Evolutionary conservation across 2,329 filamentous ascomycete genomes (phyloP).

Genomic region (Alternaria angustiovoidea): DNA sequence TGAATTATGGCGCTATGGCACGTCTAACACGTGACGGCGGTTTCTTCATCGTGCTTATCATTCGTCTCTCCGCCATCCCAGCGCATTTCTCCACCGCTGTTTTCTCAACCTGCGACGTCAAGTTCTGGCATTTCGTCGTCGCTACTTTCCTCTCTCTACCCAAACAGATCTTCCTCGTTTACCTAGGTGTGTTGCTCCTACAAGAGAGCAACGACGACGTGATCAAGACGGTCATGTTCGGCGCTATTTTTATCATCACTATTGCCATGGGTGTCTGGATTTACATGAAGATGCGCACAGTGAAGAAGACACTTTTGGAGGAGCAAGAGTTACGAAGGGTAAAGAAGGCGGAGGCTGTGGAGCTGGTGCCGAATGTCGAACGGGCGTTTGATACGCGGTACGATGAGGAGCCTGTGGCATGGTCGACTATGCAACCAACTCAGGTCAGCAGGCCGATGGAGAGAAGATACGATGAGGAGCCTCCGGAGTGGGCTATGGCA

Average conservation of each 20-base stretch:
- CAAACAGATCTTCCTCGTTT: constrained; percentile 49
- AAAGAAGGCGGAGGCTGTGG: constrained; percentile 18
- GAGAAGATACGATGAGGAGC: constrained; percentile 16
- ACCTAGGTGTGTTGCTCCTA: constrained; percentile 45
- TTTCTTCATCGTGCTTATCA: constrained; percentile 46
- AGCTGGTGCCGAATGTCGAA: constrained; percentile 29
- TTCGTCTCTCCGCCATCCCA: constrained; percentile 46
- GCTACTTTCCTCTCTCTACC: constrained; percentile 46
- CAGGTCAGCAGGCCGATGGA: constrained; percentile 13
- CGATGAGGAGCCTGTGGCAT: constrained; percentile 29
- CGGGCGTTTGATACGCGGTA: constrained; percentile 30
- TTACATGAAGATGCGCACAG: constrained; percentile 44
- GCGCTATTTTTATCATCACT: constrained; percentile 40
- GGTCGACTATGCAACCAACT: constrained; percentile 25
- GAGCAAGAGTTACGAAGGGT: constrained; percentile 10
- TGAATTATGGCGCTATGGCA: constrained; percentile 48
- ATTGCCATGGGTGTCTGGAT: constrained; percentile 44
- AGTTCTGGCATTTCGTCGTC: constrained; percentile 47
- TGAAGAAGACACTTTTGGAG: constrained; percentile 45
- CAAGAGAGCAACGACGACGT: constrained; percentile 34
- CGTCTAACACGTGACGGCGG: constrained; percentile 46
- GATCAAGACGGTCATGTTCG: constrained; percentile 43
- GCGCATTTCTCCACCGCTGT: constrained; percentile 48
- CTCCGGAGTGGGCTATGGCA: constrained; percentile 16
- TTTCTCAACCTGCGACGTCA: constrained; percentile 49